Base-by-base conservation (phyloP, 1,139 yeast species). In the Suhomyces bribrorum region DNA sequence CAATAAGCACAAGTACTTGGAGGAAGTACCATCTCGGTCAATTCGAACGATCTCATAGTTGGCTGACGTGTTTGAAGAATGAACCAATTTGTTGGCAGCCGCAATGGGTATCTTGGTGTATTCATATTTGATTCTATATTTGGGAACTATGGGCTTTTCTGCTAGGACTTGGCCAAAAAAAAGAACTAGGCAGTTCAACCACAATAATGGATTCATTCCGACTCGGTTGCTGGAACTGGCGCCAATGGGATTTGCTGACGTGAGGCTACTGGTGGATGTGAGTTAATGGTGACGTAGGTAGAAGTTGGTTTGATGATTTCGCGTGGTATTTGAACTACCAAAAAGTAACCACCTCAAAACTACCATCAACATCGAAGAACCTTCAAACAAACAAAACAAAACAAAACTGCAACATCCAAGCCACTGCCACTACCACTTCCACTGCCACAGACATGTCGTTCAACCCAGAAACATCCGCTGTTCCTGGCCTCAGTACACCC, bases 401-500 rank as follows among this genome's bases (percentile, higher is more conserved):
- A n/a, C n/a, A n/a, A n/a, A n/a, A n/a, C n/a, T n/a, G n/a, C n/a
- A n/a, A n/a, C n/a, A n/a, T n/a, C n/a, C n/a, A n/a, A n/a, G n/a
- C n/a, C n/a, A n/a, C n/a, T n/a, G n/a, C n/a, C n/a, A n/a, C n/a
- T n/a, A n/a, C n/a, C n/a, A n/a, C n/a, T n/a, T n/a, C n/a, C n/a
- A n/a, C 11, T 20, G 11, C 11, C 23, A 20, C 23, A 23, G 14
- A 5, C 28, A 36, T 36, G 39, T 27, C 39, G 3, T 28, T 31
- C 2, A 16, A 35, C 4, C 17, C 38, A 5, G 46, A 44, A 23
- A 14, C 31, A 13, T 28, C 45, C 11, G 31, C 44, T 5, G 45
- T 45, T 5, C 38, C 46, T 5, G 51, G 48, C 8, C 46, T 47
- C 8, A 37, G 46, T 12, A 47, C 50, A 5, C 44, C 47, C 4